Percentiles rank a stretch among this genome's conserved stretches.
Conservation (phyloP, 352 stramenopile genomes). For the Discostella stelligera region DNA sequence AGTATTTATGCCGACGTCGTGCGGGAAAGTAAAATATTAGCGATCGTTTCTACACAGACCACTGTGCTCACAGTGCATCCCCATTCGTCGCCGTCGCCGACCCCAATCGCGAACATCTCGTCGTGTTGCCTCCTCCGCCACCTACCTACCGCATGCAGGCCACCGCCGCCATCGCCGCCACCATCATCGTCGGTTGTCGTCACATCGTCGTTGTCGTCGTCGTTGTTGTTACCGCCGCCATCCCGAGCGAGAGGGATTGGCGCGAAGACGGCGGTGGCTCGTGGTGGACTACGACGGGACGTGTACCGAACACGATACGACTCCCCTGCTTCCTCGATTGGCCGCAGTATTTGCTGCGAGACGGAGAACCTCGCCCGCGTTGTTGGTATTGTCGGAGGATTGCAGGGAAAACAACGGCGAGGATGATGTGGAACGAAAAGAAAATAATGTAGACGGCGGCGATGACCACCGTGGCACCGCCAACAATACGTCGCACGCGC, state of each 20-base stretch:
- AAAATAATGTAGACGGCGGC: neutral
- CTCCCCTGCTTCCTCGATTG: slow-evolving; percentile 51
- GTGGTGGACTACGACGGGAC: slow-evolving; percentile 67
- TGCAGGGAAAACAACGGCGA: neutral
- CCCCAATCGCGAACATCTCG: no score
- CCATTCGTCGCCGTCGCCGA: no score
- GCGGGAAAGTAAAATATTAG: no score
- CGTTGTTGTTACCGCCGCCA: slow-evolving; percentile 32
- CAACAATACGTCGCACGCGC: slow-evolving; percentile 19
- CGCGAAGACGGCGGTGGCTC: slow-evolving; percentile 37
- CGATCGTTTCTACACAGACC: no score
- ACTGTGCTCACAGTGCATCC: no score
- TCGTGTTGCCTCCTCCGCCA: no score
- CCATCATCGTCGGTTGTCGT: no score
- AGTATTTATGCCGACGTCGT: no score
- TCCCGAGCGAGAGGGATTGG: slow-evolving; percentile 16
- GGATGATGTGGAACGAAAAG: neutral
- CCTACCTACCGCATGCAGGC: no score
- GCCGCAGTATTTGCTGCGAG: slow-evolving; percentile 30
- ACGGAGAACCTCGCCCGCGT: slow-evolving; percentile 17
- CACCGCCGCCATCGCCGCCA: no score
- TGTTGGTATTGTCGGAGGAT: neutral
- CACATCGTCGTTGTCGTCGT: no score
- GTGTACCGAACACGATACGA: slow-evolving; percentile 53
- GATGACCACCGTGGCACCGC: neutral